Evolutionary conservation across 176 grass and related monocot genomes (phyloP), one percentile per base, ranked within the genome.

Genomic region (Tillandsia fasciculata): DNA sequence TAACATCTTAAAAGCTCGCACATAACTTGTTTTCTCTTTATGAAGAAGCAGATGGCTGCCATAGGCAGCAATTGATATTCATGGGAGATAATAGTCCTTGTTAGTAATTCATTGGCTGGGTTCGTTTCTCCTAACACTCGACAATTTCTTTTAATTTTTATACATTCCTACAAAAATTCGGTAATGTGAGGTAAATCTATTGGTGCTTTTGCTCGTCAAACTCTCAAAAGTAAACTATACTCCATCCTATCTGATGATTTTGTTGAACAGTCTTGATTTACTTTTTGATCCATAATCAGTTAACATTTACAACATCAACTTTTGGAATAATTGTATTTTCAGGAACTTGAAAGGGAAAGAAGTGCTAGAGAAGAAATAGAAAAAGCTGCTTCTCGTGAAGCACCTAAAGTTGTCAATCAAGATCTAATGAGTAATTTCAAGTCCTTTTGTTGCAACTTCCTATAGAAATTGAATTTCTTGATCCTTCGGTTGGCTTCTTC

Each of bases 321-420:
- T 11, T 76, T 81, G 48, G 8, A 24, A 33, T 22, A 54, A 63
- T 78, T 66, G 11, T 65, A 49, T 65, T 76, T 77, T 53, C 82
- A 99, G 95, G 95, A 99, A 70, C 84, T 99, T 69, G 90, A 94
- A 82, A 90, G 85, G 64, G 84, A 90, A 88, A 99, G 82, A 73
- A 82, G 77, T 71, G 68, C 82, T 33, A 91, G 85, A 52, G 75
- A 81, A 78, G 95, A 99, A 74, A 53, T 99, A 61, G 90, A 99
- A 78, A 91, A 88, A 81, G 74, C 58, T 61, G 59, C 84, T 77
- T 86, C 90, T 71, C 64, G 12, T 70, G 84, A 94, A 66, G 51
- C 61, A 57, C 77, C 80, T 76, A 83, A 85, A 80, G 68, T 85
- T 82, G 75, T 73, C 14, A 84, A 88, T 82, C 84, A 88, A 49